These are phyloP conservation scores for Prosopis cineraria DNA, from an alignment of 306 rosid genomes.

Conservation along the genomic window DNA sequence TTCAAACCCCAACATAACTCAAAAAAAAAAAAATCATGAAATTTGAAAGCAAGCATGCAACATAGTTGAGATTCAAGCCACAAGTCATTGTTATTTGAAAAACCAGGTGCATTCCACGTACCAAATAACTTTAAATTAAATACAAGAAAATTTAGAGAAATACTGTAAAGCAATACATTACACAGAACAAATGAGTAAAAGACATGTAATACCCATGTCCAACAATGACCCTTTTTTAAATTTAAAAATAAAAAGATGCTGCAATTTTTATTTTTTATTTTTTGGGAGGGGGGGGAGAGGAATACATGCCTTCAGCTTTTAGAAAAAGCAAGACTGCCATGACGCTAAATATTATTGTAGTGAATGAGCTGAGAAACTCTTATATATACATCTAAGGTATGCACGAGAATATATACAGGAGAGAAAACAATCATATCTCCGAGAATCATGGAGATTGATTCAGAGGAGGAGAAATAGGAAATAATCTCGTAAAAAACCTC, in stretches of 20 bases:
- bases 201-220: neutral
- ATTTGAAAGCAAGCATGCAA: slow-evolving; percentile 15
- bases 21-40: neutral
- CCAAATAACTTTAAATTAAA: slow-evolving; percentile 27
- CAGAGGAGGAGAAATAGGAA: no score
- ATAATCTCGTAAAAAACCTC: no score
- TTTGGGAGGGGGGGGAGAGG: neutral
- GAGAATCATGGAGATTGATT: no score
- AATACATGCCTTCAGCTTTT: slow-evolving; percentile 3
- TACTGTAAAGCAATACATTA: neutral
- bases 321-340: slow-evolving; percentile 9
- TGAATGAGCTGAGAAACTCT: no score
- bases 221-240: slow-evolving; percentile 1
- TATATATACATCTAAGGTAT: no score
- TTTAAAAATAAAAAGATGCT: neutral
- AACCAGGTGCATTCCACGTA: slow-evolving; percentile 20
- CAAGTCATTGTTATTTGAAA: slow-evolving; percentile 5
- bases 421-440: no score
- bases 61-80: slow-evolving; percentile 24
- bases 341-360: neutral
- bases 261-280: no score
- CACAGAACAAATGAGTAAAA: slow-evolving; percentile 8
- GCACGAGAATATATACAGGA: no score
- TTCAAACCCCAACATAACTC: neutral
- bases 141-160: neutral